Base-by-base conservation (phyloP, 1,284 basidiomycete genomes). In the Ganoderma resinaceum region DNA sequence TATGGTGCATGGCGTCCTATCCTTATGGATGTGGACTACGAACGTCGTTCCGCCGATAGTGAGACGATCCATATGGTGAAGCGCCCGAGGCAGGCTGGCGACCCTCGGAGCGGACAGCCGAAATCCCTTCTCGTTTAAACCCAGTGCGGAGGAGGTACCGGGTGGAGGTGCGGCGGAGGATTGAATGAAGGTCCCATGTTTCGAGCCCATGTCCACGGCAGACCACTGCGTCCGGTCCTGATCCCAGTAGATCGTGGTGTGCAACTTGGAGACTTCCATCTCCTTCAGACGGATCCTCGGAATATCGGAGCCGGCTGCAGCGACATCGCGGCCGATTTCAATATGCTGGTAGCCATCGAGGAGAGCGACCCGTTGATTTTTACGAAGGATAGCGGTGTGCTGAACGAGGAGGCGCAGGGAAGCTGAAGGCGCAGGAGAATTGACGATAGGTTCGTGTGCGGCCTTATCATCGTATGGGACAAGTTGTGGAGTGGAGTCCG, bases 141-240 rank as follows among this genome's bases (percentile, higher is more conserved):
- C 38, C 23, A 37, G 23, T 14, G 31, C 26, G 8, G n/a, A 64
- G 23, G 66, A 62, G 35, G 31, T 59, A 53, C 62, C 73, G 63
- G 49, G 58, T 12, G 60, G 52, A 20, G 63, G 33, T 11, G 52
- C 60, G 14, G 63, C 61, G 37, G 67, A 40, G 40, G 77, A 72
- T 78, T 63, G 82, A 72, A 92, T 69, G 76, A 89, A 93, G 1
- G 92, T 93, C 11, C 92, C 93, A 74, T 94, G 93, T 77, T 89
- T 90, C 52, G 91, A 93, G 29, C 92, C 92, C 91, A 93, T 91
- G 75, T 94, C 92, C 14, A 94, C 92, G 46, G 91, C 80, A 9
- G 86, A 84, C 92, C 91, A 94, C 69, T 87, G 84, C 16, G 78
- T 76, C 66, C 85, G 82, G 23, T 79, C 78, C 37, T 81, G 79